Evolutionary conservation across 371 early-diverging fungal genomes (phyloP), one percentile per base, ranked within the genome.

Genomic region (Gilbertella persicaria): DNA sequence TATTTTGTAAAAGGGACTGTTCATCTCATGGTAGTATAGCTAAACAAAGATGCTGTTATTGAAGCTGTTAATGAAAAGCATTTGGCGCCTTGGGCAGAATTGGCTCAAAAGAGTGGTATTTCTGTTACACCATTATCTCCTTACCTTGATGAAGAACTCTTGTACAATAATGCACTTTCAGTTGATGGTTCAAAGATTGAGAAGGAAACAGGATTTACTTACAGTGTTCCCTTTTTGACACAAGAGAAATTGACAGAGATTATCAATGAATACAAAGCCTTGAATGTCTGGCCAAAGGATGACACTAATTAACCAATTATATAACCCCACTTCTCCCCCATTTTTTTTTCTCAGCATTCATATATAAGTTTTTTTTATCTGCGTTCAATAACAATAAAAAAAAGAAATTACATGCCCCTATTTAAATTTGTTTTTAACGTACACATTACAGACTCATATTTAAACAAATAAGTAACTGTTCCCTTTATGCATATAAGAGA

Each of bases 51-150:
- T 38, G 82, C 88, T 14, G 87, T 92, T 3, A 85, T 89, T 0
- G 95, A 97, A 46, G 95, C 93, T 25, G 85, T 90, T 46, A 97
- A 97, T 57, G 95, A 95, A 61, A 94, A 93, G 71, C 93, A 95
- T 62, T 67, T 91, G 44, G 80, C 73, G 20, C 91, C 92, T 5
- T 91, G 91, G 92, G 74, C 82, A 36, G 75, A 81, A 4, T 48
- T 91, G 21, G 52, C 88, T 16, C 69, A 71, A 8, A 63, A 68
- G 3, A 77, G 77, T 7, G 78, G 84, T n/a, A 85, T 94, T 35
- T 68, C 64, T n/a, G 82, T 81, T 51, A 92, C 95, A 24, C 95
- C 95, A 3, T 63, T 97, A 50, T 93, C 95, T n/a, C 97, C 97
- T 5, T 97, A 93, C 58, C 66, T 97, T 35, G 96, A 97, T 70